Percentiles rank a stretch among this genome's conserved stretches.
Conservation (phyloP, 495 filamentous ascomycete genomes). For the Sabuloglossum arenarium region DNA sequence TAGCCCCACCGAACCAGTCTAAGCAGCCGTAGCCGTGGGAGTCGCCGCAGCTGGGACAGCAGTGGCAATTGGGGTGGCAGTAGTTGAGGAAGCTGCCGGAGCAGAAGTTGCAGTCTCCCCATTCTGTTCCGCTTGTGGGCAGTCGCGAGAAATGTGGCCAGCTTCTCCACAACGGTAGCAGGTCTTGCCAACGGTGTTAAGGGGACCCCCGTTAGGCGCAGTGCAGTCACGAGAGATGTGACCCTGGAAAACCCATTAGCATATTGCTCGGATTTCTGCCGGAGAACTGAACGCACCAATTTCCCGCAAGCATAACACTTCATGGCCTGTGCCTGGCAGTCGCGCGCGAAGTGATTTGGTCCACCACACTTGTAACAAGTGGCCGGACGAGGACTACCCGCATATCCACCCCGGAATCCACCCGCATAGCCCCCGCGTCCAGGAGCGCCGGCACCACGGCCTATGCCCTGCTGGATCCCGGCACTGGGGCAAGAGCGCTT, state of each 20-base stretch:
- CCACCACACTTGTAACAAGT: constrained; percentile 99
- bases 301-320: constrained; percentile 99
- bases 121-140: constrained; percentile 39
- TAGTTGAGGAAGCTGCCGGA: constrained; percentile 11
- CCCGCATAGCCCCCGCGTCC: constrained; percentile 47
- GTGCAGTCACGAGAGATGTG: constrained; percentile 98
- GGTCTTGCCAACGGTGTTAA: constrained; percentile 91
- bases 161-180: constrained; percentile 95
- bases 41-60: constrained; percentile 18
- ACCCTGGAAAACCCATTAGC: constrained; percentile 23
- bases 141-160: constrained; percentile 92
- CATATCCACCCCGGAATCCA: constrained; percentile 48
- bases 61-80: constrained; percentile 11
- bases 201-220: constrained; percentile 84
- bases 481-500: constrained; percentile 73
- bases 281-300: constrained; percentile 26
- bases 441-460: constrained; percentile 40
- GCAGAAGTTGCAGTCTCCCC: constrained; percentile 21
- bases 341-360: constrained; percentile 94
- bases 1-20: constrained; percentile 11
- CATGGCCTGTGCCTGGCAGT: constrained; percentile 98
- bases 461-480: constrained; percentile 28
- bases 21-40: constrained; percentile 34
- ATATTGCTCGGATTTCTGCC: neutral
- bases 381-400: constrained; percentile 49